Conservation (phyloP, 1,284 basidiomycete species). For the Rhodotorula sp. region DNA sequence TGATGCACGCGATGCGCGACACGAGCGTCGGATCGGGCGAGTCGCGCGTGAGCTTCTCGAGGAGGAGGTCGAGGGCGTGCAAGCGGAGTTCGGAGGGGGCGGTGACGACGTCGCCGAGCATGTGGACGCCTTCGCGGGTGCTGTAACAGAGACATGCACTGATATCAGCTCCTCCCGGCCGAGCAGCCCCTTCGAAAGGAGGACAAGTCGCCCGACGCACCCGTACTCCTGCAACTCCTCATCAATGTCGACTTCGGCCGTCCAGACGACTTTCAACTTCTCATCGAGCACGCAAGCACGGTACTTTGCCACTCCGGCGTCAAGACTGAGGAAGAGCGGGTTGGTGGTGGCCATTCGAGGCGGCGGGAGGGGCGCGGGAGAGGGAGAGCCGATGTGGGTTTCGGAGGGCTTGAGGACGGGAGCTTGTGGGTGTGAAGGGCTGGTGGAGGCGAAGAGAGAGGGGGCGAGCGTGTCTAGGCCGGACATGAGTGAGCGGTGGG, state of each 20-base stretch:
- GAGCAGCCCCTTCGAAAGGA: background rate
- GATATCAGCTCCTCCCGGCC: background rate
- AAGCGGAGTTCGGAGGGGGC: constrained; percentile 82
- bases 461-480: too few relatives aligned
- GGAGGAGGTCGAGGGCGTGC: constrained; percentile 68
- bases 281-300: constrained; percentile 75
- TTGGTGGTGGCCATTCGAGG: background rate
- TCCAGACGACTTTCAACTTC: constrained; percentile 69
- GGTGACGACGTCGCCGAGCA: constrained; percentile 74
- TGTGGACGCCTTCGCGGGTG: constrained; percentile 77
- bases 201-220: constrained; percentile 54
- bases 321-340: constrained; percentile 52
- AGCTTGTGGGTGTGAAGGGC: background rate
- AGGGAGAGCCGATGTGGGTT: background rate
- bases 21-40: constrained; percentile 56
- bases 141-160: constrained; percentile 50
- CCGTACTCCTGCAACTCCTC: constrained; percentile 71
- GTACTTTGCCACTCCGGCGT: constrained; percentile 73
- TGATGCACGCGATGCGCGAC: constrained; percentile 64
- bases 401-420: background rate
- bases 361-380: background rate
- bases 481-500: too few relatives aligned
- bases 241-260: constrained; percentile 75
- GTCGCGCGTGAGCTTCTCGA: constrained; percentile 67
- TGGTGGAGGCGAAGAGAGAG: too few relatives aligned